Evolutionary conservation across 2,329 filamentous ascomycete genomes (phyloP).

Genomic region (Aspergillus aculeatinus): DNA sequence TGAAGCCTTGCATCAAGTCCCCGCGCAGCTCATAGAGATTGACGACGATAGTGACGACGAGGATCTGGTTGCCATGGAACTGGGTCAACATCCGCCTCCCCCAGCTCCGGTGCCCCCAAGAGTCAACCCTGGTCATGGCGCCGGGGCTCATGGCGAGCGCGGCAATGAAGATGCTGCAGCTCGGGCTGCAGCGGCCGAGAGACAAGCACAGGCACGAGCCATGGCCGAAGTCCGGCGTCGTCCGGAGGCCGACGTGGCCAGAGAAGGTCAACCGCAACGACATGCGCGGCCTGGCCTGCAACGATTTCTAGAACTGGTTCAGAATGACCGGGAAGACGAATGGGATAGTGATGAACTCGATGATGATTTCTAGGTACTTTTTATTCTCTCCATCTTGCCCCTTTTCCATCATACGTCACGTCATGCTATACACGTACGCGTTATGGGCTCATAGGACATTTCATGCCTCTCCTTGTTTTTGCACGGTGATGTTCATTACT

Average conservation of each 20-base stretch:
- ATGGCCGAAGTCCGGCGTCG: constrained; percentile 39
- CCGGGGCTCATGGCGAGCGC: constrained; percentile 29
- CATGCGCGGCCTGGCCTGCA: constrained; percentile 42
- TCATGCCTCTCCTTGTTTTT: neutral
- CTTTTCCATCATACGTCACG: neutral
- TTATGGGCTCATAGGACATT: neutral
- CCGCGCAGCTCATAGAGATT: constrained; percentile 38
- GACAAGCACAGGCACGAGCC: constrained; percentile 39
- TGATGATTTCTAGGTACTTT: constrained; percentile 33
- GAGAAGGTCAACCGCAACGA: constrained; percentile 2
- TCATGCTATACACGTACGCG: neutral
- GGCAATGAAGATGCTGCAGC: constrained; percentile 35
- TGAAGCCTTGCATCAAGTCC: constrained; percentile 42
- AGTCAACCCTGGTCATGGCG: constrained; percentile 29
- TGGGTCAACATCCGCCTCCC: constrained; percentile 37
- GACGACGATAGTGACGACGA: constrained; percentile 36
- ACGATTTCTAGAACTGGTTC: constrained; percentile 53
- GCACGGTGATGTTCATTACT: neutral
- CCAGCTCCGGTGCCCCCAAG: constrained; percentile 42
- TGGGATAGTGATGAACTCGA: constrained; percentile 61
- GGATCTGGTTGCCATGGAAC: constrained; percentile 26
- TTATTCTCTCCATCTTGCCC: neutral
- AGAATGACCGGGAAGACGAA: constrained; percentile 56
- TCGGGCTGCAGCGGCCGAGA: constrained; percentile 38
- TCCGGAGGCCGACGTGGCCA: constrained; percentile 22